A percentile compares a stretch with the other conserved stretches of the same genome.
Evolutionary conservation across 106 monocot genomes (phyloP).

Genomic region (Phalaenopsis equestris): DNA sequence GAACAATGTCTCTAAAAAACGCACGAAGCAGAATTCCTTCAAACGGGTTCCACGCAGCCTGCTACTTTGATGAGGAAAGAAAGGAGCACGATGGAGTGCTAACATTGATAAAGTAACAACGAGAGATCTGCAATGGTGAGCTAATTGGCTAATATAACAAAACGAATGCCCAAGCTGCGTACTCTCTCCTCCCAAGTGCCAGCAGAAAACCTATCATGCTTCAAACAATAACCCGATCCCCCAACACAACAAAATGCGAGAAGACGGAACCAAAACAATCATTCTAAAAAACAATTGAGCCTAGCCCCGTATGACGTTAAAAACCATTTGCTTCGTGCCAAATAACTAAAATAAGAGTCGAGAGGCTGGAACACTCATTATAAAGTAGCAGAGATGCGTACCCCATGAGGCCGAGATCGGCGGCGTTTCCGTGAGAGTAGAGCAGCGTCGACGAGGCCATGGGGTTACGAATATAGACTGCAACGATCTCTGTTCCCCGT

Average conservation of each 20-base stretch:
- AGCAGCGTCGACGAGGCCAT: slow-evolving; percentile 21
- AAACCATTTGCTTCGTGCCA: neutral
- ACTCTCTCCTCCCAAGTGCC: neutral
- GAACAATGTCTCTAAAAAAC: too few species aligned
- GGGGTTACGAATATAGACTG: slow-evolving; percentile 23
- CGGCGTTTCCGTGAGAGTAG: slow-evolving; percentile 34
- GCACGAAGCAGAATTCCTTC: neutral
- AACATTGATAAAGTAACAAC: neutral
- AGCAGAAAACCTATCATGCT: neutral
- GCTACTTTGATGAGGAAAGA: neutral
- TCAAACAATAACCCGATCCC: slow-evolving; percentile 6
- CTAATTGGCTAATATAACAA: neutral
- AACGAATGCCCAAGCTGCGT: too few species aligned
- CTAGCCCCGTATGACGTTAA: neutral
- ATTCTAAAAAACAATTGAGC: neutral
- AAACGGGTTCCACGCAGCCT: neutral
- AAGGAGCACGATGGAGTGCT: neutral
- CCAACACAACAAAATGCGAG: neutral
- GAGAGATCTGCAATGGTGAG: slow-evolving; percentile 2
- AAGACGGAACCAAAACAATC: slow-evolving; percentile 3
- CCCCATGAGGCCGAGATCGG: slow-evolving; percentile 31
- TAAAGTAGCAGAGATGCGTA: neutral
- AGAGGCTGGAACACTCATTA: neutral
- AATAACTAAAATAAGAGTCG: neutral
- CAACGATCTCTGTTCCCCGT: slow-evolving; percentile 26